A percentile compares a stretch with the other conserved stretches of the same genome.
phyloP scores from a whole-genome alignment of 768 basidiomycete genomes.

The Mycena vulgaris region DNA sequence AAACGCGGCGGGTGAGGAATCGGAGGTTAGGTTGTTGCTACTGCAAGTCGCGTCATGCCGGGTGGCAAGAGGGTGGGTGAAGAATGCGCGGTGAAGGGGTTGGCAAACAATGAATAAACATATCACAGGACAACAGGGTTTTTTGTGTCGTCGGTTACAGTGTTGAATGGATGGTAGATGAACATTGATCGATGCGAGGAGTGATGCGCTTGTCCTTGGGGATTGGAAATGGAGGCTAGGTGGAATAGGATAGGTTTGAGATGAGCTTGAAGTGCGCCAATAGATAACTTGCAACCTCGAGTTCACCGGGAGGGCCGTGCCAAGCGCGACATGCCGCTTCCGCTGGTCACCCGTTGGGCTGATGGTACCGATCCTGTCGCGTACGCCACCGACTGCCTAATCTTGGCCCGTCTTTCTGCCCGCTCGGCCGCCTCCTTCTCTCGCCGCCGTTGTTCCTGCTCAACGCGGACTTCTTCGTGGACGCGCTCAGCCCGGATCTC shows the following conservation, averaged over 20 bases:
- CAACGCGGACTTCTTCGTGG: slow-evolving; percentile 35
- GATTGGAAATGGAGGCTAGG: slow-evolving; percentile 21
- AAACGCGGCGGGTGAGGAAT: slow-evolving; percentile 4
- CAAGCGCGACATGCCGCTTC: slow-evolving; percentile 17
- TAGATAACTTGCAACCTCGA: slow-evolving; percentile 20
- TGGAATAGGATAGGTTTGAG: slow-evolving; percentile 37
- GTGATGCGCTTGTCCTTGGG: slow-evolving; percentile 12
- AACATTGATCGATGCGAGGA: slow-evolving; percentile 29
- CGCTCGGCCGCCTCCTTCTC: slow-evolving; percentile 35
- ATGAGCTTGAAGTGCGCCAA: slow-evolving; percentile 33
- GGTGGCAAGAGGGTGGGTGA: slow-evolving; percentile 14
- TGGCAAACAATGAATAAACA: slow-evolving; percentile 34
- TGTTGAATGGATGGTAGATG: slow-evolving; percentile 35
- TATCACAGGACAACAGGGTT: slow-evolving; percentile 27
- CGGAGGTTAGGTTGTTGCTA: slow-evolving; percentile 38
- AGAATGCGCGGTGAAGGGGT: slow-evolving; percentile 18
- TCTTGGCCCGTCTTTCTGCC: slow-evolving; percentile 30
- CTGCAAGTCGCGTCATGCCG: slow-evolving; percentile 33
- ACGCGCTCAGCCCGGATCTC: slow-evolving; percentile 60
- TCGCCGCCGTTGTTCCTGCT: slow-evolving; percentile 41
- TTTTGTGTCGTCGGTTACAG: slow-evolving; percentile 31
- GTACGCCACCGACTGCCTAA: slow-evolving; percentile 31
- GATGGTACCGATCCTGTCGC: slow-evolving; percentile 23
- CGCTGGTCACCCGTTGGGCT: slow-evolving; percentile 17
- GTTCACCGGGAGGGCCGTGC: slow-evolving; percentile 23